Conservation (phyloP, 2,329 filamentous ascomycete species). For the Neonectria neomacrospora region DNA sequence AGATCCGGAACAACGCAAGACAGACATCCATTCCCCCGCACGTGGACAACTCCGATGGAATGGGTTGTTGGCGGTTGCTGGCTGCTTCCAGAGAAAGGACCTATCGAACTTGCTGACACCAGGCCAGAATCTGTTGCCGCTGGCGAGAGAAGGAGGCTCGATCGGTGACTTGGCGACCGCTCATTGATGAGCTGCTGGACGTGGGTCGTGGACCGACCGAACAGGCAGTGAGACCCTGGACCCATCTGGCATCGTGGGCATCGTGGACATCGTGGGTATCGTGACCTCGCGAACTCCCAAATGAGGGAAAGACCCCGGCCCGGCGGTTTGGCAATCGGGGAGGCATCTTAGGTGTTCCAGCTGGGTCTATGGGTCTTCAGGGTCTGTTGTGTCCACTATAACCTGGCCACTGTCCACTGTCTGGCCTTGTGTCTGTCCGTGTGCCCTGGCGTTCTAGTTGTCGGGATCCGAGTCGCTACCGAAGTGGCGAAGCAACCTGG, state of each 20-base stretch:
- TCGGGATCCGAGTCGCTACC: constrained; percentile 16
- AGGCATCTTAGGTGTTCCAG: constrained; percentile 14
- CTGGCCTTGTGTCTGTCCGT: constrained; percentile 1
- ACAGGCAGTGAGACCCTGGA: constrained; percentile 2
- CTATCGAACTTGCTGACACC: constrained; percentile 14
- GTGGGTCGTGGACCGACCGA: not conserved
- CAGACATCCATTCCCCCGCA: constrained; percentile 29
- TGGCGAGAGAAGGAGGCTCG: constrained; percentile 5
- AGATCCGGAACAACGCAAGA: constrained; percentile 10
- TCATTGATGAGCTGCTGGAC: constrained; percentile 7
- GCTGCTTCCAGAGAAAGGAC: constrained; percentile 37
- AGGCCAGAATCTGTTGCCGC: constrained; percentile 8
- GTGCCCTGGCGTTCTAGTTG: constrained; percentile 10
- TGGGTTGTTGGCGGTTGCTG: constrained; percentile 29
- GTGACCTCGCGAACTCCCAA: constrained; percentile 21
- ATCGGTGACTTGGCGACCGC: constrained; percentile 14
- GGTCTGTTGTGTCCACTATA: not conserved
- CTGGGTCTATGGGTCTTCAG: constrained; percentile 16
- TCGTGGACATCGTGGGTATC: constrained; percentile 13
- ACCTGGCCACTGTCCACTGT: too few relatives aligned
- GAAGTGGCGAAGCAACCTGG: constrained; percentile 1
- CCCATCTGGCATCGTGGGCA: constrained; percentile 6
- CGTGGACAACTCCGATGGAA: constrained; percentile 14
- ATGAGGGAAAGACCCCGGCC: constrained; percentile 22
- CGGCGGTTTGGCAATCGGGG: constrained; percentile 26